Evolutionary conservation across 192 early-diverging fungal species (phyloP), one percentile per base, ranked within the genome.

Genomic region (Coemansia sp.): DNA sequence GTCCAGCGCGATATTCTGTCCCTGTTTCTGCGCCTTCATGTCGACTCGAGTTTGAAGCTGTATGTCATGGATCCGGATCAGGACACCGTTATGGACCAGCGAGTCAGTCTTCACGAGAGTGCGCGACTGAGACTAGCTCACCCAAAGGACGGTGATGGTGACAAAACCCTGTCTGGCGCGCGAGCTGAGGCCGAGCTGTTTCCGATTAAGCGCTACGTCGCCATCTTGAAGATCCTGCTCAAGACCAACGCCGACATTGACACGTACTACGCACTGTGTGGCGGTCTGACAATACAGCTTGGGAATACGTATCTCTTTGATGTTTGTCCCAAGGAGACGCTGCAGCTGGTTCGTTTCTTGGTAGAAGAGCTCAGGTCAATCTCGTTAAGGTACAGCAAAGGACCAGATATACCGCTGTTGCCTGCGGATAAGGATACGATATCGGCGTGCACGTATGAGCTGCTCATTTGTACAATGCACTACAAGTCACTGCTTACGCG

Each of bases 251-350:
- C 78, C 13, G 80, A 90, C 37, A 91, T 91, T 81, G 87, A 92
- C 30, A 85, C 95, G 1, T 92, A 89, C 72, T 87, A 79, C 10
- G 84, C 87, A 32, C 87, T 94, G 2, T 77, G 96, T 23, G 75
- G 86, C 23, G 82, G 87, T 3, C 77, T 96, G 33, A 76, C 86
- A 21, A 59, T 69, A 6, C 95, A 96, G 76, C 77, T 98, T 3
- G 85, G 84, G 23, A 92, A 91, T 65, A 86, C 91, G 57, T 87
- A 87, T 43, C 64, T 96, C 28, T 96, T 95, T 66, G 86, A 87
- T 53, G 82, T 82, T 42, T 86, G 87, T n/a, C 71, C 72, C 9
- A 66, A 77, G 28, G 74, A 87, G 64, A 78, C 93, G 1, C 80
- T 82, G 26, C 70, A 66, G 7, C 73, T 93, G 8, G 64, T 95